Evolutionary conservation across 1,284 basidiomycete species (phyloP), one percentile per base, ranked within the genome.

Genomic region (Apiotrichum porosum): DNA sequence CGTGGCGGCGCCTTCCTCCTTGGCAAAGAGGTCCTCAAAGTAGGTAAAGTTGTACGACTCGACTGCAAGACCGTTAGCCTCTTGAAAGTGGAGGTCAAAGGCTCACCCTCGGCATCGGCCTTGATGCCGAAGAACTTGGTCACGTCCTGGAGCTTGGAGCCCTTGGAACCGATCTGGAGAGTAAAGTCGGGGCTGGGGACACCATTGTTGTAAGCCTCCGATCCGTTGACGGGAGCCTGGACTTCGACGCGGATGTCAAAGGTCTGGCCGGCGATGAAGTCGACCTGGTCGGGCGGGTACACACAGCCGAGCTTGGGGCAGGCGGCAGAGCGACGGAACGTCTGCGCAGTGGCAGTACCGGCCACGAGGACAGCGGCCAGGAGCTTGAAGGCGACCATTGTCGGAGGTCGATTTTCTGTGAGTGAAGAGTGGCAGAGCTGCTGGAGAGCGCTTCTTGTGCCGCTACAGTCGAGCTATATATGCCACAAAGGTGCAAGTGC

Each of bases 191-290:
- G 32, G 57, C 62, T 53, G 26, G 65, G 62, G 8, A 53, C 50
- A 44, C 75, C 75, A 43, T 60, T 56, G 64, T 74, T 73, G 59
- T 62, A 75, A 2, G 74, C 66, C 50, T 70, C 63, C 3, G 69
- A 58, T 19, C 74, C 74, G 54, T 75, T 75, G 13, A 68, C 59
- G 9, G 74, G 75, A 1, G 75, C 75, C 50, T 76, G 75, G 8
- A 74, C 66, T 57, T 74, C 67, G 33, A 65, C 46, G 13, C 67
- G 62, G 49, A 71, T 67, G 57, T 71, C 69, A 41, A 71, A 69
- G 4, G 61, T 58, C 47, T 67, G 65, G 31, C 66, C 69, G 14
- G 70, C 61, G 34, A 69, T 57, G 51, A 72, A 69, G 41, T 68
- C 62, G 26, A 61, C 63, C 49, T 65, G 61, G 49, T 68, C 66